phyloP scores from a whole-genome alignment of 1,139 yeast species.

The Saccharomyces hybrid region DNA sequence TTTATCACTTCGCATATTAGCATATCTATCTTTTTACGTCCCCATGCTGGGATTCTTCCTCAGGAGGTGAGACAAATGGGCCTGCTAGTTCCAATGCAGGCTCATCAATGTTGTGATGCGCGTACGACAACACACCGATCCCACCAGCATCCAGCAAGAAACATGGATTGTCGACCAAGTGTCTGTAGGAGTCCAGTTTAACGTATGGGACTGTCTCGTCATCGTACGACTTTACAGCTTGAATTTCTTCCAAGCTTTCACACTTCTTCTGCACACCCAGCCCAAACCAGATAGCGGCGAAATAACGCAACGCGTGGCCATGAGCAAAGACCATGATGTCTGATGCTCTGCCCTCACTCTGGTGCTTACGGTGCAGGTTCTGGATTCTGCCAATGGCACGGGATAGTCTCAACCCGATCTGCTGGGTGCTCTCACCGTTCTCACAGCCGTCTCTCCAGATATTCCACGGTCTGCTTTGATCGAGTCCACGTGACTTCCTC shows the following conservation, averaged over 20 bases:
- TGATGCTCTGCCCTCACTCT: slow-evolving; percentile 46
- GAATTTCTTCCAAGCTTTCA: slow-evolving; percentile 21
- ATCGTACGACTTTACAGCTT: slow-evolving; percentile 19
- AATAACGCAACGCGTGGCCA: slow-evolving; percentile 85
- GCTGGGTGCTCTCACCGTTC: slow-evolving; percentile 63
- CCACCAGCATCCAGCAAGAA: slow-evolving; percentile 92
- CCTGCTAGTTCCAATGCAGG: slow-evolving; percentile 81
- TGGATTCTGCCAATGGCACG: slow-evolving; percentile 55
- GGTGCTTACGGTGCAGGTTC: slow-evolving; percentile 52
- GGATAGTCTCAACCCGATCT: slow-evolving; percentile 67
- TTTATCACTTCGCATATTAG: not conserved
- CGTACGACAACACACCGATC: slow-evolving; percentile 84
- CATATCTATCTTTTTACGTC: not conserved
- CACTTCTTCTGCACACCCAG: slow-evolving; percentile 29
- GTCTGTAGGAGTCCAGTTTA: slow-evolving; percentile 26
- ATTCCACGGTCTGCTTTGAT: slow-evolving; percentile 52
- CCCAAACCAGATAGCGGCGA: slow-evolving; percentile 79
- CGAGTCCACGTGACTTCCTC: slow-evolving; percentile 57
- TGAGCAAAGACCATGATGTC: slow-evolving; percentile 84
- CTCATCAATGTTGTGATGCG: slow-evolving; percentile 73
- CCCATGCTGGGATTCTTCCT: slow-evolving; percentile 35
- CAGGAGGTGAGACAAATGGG: slow-evolving; percentile 67
- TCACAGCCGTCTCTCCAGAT: slow-evolving; percentile 95
- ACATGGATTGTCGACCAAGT: slow-evolving; percentile 52
- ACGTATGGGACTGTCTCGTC: slow-evolving; percentile 31